Base-by-base conservation (phyloP, 371 early-diverging fungal species). In the Hamiltosporidium tvaerminnensis region DNA sequence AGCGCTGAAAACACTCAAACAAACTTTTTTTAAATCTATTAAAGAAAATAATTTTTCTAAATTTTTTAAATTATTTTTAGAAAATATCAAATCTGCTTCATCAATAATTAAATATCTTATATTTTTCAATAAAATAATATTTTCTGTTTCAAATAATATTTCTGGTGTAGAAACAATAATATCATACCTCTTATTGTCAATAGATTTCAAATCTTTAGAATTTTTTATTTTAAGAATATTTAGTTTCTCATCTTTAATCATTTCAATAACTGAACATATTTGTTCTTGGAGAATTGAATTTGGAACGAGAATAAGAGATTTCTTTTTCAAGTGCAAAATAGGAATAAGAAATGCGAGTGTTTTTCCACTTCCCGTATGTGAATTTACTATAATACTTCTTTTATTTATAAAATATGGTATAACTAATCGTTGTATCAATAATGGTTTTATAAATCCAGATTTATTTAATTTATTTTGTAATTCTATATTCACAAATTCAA, bases 261-360 rank as follows among this genome's bases (percentile, higher is more conserved):
- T 55, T 37, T 76, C 62, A 32, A 70, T 41, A 36, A 74, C 61
- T 23, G 23, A 23, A 23, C 23, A 23, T 23, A 23, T 23, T 23
- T 23, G 23, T 23, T 23, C 23, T 23, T 23, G 23, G 23, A 23
- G 23, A 23, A 23, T 23, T 23, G 23, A 23, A 23, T 23, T 23
- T 35, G 77, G 77, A 5, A 77, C n/a, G 9, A 69, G 39, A 67
- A 69, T 74, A 2, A 59, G 30, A 4, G 74, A 61, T 37, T 74
- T 77, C 50, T 77, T 77, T 2, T 74, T 77, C 30, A 59, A 23
- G 23, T 23, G 23, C 23, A 23, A 23, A 23, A 23, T 23, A 23
- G 23, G 23, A 23, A 23, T 23, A 23, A 23, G 23, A 23, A 23
- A 23, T 23, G 23, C 23, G 23, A 23, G 23, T 23, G 23, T 23